Evolutionary conservation across 2,329 filamentous ascomycete species (phyloP), one percentile per base, ranked within the genome.

Genomic region (Leptographium procerum): DNA sequence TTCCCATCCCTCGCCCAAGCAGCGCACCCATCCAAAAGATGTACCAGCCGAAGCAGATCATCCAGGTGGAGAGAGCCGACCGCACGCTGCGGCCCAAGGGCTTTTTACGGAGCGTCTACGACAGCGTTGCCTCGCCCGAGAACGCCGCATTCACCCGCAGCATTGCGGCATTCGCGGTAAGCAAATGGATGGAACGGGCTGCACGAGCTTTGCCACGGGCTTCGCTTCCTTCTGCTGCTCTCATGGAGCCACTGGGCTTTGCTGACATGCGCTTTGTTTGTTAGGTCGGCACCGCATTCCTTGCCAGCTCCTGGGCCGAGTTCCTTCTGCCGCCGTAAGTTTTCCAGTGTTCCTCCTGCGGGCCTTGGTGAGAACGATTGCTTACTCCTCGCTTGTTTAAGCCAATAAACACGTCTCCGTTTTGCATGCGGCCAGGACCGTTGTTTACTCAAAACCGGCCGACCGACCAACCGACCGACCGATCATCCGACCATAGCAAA

Each of bases 141-240:
- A 86, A 87, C 69, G 76, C 81, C 40, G 77, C 80, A 60, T 78
- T 86, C 58, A 82, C 86, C 61, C 77, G 79, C 66, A 86, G 83
- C 66, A 70, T 87, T 63, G 71, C 79, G 53, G 71, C 82, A 61
- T 85, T 85, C 67, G 79, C 78, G 53, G 81, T 84, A 73, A 66
- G 79, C 24, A 16, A 10, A 40, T 4, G n/a, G n/a, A n/a, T n/a
- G n/a, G n/a, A n/a, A n/a, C n/a, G n/a, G n/a, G n/a, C n/a, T n/a
- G n/a, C n/a, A n/a, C n/a, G n/a, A 48, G 7, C 19, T 10, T 19
- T 13, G 40, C 24, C 19, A n/a, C n/a, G n/a, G n/a, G n/a, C n/a
- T n/a, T 26, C 10, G 1, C 3, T 26, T 4, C 4, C 14, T 14
- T 45, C 14, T 26, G 4, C 11, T n/a, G n/a, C n/a, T n/a, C n/a